These are phyloP conservation scores for Hypoxylon trugodes DNA, from an alignment of 495 filamentous ascomycete genomes.

Conservation along the genomic window DNA sequence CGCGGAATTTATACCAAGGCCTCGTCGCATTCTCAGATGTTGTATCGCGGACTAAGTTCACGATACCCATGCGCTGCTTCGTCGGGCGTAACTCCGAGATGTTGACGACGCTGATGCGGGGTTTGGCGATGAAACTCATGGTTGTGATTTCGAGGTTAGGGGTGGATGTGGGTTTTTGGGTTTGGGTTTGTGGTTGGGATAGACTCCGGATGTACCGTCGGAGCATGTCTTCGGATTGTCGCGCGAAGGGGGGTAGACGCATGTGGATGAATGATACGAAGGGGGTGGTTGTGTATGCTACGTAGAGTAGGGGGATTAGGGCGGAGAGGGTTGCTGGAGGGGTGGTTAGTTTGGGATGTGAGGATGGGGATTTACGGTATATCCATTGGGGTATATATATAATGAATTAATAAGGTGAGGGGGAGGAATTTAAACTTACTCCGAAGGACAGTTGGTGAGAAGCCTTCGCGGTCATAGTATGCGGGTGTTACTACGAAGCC, in stretches of 20 bases:
- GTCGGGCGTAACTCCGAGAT: conserved; percentile 60
- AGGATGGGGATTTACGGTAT: not conserved
- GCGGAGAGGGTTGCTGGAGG: conserved; percentile 65
- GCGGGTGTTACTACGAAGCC: conserved; percentile 66
- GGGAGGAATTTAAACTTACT: conserved; percentile 35
- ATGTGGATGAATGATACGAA: conserved; percentile 79
- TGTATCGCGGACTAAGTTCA: conserved; percentile 59
- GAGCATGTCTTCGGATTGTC: conserved; percentile 71
- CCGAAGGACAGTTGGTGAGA: conserved; percentile 30
- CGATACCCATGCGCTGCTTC: conserved; percentile 55
- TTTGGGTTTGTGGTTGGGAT: too few relatives aligned
- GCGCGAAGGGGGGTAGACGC: conserved; percentile 72
- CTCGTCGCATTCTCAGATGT: conserved; percentile 31
- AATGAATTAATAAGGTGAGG: not conserved
- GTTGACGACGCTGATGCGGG: conserved; percentile 55
- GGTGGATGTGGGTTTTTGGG: too few relatives aligned
- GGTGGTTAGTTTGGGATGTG: conserved; percentile 3
- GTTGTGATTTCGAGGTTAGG: conserved; percentile 74
- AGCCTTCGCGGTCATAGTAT: conserved; percentile 59
- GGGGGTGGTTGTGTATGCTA: conserved; percentile 69
- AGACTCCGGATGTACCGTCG: conserved; percentile 68
- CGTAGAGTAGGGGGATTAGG: conserved; percentile 70
- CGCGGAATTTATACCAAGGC: conserved; percentile 49
- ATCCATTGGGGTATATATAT: not conserved
- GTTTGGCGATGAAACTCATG: conserved; percentile 70